A percentile compares a stretch with the other conserved stretches of the same genome.
These are phyloP conservation scores for Acorus calamus DNA, from an alignment of 106 monocot genomes.

Conservation along the genomic window DNA sequence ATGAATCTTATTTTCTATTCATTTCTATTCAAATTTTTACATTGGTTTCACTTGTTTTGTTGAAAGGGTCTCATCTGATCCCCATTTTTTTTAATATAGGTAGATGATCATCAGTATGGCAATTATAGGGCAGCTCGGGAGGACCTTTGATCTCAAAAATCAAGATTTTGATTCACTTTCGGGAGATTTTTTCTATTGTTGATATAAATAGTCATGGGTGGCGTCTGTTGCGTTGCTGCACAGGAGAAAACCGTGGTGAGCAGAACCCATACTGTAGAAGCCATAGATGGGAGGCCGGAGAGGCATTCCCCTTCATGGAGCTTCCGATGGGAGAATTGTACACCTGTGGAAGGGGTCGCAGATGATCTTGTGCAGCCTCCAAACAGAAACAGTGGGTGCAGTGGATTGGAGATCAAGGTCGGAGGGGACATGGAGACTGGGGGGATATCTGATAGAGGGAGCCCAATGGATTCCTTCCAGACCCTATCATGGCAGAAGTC, in stretches of 20 bases:
- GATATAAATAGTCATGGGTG: slow-evolving; percentile 45
- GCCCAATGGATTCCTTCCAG: slow-evolving; percentile 17
- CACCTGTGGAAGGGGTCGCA: slow-evolving; percentile 83
- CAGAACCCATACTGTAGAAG: slow-evolving; percentile 21
- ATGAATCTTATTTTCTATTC: too few relatives aligned
- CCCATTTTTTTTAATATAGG: too few relatives aligned
- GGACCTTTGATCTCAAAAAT: too few relatives aligned
- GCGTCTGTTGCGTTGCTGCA: slow-evolving; percentile 72
- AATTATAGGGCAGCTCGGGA: too few relatives aligned
- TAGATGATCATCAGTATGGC: too few relatives aligned
- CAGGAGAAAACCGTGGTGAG: slow-evolving; percentile 31
- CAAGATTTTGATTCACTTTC: too few relatives aligned
- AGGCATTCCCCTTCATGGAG: slow-evolving; percentile 95
- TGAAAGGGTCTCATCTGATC: too few relatives aligned
- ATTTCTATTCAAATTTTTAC: too few relatives aligned
- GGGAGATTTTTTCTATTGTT: too few relatives aligned
- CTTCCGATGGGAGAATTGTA: slow-evolving; percentile 84
- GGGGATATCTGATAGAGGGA: slow-evolving; percentile 30
- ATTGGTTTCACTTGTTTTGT: too few relatives aligned
- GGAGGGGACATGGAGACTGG: slow-evolving; percentile 40
- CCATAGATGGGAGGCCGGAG: slow-evolving; percentile 37
- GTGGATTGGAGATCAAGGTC: slow-evolving; percentile 46
- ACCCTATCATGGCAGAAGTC: slow-evolving; percentile 25
- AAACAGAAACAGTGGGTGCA: slow-evolving; percentile 36
- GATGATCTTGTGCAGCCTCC: slow-evolving; percentile 32